Evolutionary conservation across 768 basidiomycete genomes (phyloP).

Genomic region (Gelatoporia subvermispora): DNA sequence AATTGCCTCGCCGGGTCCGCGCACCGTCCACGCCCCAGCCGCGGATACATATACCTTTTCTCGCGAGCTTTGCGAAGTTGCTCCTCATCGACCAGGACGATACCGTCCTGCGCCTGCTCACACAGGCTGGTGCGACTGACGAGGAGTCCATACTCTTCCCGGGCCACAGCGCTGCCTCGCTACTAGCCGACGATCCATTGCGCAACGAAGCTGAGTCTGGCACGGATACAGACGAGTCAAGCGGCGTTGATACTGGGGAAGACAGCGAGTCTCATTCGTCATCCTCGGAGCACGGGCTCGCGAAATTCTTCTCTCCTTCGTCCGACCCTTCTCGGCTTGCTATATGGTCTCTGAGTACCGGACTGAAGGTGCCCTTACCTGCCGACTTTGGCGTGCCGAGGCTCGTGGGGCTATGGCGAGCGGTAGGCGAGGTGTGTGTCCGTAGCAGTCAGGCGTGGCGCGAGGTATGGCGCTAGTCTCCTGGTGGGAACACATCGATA

Average conservation of each 20-base stretch:
- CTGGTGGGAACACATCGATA: background rate
- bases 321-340: constrained; percentile 14
- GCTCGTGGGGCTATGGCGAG: constrained; percentile 12
- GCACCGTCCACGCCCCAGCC: constrained; percentile 20
- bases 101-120: constrained; percentile 32
- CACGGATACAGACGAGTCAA: background rate
- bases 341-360: constrained; percentile 12
- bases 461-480: constrained; percentile 10
- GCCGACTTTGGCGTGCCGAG: constrained; percentile 9
- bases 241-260: background rate
- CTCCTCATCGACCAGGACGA: constrained; percentile 36
- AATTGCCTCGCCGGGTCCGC: constrained; percentile 2
- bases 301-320: constrained; percentile 10
- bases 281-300: constrained; percentile 6
- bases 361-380: constrained; percentile 4
- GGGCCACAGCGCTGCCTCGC: constrained; percentile 14
- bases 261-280: background rate
- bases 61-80: constrained; percentile 33
- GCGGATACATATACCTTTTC: constrained; percentile 30
- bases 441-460: constrained; percentile 20
- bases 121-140: constrained; percentile 22
- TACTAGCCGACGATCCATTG: background rate
- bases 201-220: background rate
- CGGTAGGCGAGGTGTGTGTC: constrained; percentile 15
- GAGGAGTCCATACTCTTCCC: constrained; percentile 31